Conservation (phyloP, 768 basidiomycete species). For the Tulasnella sp. region DNA sequence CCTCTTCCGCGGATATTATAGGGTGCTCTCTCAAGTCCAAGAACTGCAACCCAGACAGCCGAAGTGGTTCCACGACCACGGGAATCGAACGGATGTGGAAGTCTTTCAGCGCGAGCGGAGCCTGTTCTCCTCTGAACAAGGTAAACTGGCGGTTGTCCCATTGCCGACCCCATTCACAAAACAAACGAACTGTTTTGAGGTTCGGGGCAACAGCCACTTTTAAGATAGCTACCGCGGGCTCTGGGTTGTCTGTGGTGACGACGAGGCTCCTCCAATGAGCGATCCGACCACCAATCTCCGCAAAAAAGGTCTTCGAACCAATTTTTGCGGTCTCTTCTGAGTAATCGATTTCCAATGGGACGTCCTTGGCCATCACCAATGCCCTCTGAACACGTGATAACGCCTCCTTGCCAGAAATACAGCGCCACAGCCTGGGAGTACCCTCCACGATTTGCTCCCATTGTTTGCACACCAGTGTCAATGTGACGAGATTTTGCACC, state of each 20-base stretch:
- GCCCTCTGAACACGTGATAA: background rate
- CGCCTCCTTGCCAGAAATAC: background rate
- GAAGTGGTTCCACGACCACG: background rate
- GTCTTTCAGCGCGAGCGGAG: background rate
- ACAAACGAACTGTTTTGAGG: background rate
- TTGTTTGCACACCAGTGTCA: background rate
- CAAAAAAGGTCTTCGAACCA: background rate
- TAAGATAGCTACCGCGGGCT: background rate
- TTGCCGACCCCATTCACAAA: background rate
- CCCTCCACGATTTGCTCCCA: background rate
- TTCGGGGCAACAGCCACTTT: background rate
- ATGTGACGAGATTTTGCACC: background rate
- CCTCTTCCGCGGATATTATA: background rate
- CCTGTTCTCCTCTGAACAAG: background rate
- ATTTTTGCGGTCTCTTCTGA: background rate
- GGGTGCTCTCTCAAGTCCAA: background rate
- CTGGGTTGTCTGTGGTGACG: background rate
- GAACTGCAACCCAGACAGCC: background rate
- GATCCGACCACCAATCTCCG: background rate
- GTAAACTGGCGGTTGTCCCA: background rate
- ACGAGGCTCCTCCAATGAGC: background rate
- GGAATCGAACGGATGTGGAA: background rate
- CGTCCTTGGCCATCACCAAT: background rate
- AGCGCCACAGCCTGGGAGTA: background rate
- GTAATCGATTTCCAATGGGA: background rate